Conservation (phyloP, 768 basidiomycete genomes). For the Pleurotus cornucopiae region DNA sequence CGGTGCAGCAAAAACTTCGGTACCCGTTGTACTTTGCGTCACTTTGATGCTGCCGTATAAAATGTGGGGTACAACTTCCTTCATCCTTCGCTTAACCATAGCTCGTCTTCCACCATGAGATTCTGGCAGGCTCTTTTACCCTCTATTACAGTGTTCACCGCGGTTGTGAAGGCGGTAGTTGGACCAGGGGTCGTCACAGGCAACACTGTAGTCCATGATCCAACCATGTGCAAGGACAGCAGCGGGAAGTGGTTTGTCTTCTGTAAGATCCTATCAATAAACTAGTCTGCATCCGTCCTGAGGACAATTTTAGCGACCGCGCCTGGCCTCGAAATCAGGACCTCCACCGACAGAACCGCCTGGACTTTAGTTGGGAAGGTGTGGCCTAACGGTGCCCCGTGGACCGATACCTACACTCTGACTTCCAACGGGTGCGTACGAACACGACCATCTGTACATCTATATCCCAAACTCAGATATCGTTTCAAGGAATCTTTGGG, state of each 20-base stretch:
- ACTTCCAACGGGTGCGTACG: constrained; percentile 35
- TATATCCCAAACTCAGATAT: constrained; percentile 1
- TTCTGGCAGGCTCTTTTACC: background rate
- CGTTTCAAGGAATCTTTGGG: constrained; percentile 30
- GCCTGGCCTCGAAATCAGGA: constrained; percentile 44
- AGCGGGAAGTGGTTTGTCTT: constrained; percentile 44
- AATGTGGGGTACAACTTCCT: too few relatives aligned
- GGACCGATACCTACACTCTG: constrained; percentile 47
- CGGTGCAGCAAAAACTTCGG: too few relatives aligned
- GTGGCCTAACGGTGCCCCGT: constrained; percentile 46
- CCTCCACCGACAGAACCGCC: constrained; percentile 41
- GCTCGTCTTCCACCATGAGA: background rate
- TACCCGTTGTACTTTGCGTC: too few relatives aligned
- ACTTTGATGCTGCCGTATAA: too few relatives aligned
- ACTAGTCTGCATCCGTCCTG: background rate
- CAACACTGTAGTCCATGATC: constrained; percentile 42
- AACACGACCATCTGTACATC: background rate
- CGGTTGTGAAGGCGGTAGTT: background rate
- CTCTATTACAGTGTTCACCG: background rate
- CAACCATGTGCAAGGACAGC: constrained; percentile 46
- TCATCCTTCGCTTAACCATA: too few relatives aligned
- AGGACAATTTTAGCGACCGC: constrained; percentile 30
- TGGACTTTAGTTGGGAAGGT: constrained; percentile 44
- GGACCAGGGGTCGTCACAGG: constrained; percentile 35
- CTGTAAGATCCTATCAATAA: constrained; percentile 23